Evolutionary conservation across 441 rosid species (phyloP), one percentile per base, ranked within the genome.

Genomic region (Daphne laureola): DNA sequence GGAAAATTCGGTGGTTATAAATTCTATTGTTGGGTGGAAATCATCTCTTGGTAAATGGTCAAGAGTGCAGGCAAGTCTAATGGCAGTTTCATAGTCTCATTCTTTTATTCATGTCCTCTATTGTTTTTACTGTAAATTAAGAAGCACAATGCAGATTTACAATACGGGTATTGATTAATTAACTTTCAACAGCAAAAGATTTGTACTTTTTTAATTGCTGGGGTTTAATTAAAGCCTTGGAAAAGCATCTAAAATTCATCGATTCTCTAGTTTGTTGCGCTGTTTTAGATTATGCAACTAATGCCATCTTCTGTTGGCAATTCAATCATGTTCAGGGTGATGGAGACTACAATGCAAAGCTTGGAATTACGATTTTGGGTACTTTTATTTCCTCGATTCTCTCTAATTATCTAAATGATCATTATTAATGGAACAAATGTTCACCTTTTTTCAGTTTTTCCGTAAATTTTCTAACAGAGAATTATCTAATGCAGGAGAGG

Each of bases 311-410:
- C 56, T 38, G 42, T 26, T 43, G 14, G 53, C 62, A n/a, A n/a
- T 40, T 51, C 44, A 55, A 58, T 47, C 58, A 15, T 57, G 46
- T 53, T 50, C 67, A 81, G 87, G 87, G 71, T 25, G 73, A 78
- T 56, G 96, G 89, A 51, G 96, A 83, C 65, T 75, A 83, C 77
- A 72, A 75, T 46, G 71, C 84, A 9, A 79, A 81, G 75, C 85
- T 82, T 57, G 96, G 91, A 60, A 73, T 81, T 57, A 78, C 85
- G 5, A 82, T 85, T 55, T 86, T 87, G 14, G 96, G 96, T 85
- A 72, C 36, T 44, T 16, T 14, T 15, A 5, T 23, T 55, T 5
- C 4, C 54, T 46, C 35, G 12, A 4, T 14, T 31, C 14, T 51
- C 14, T 49, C 2, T 18, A 14, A 14, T 3, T n/a, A 43, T 15